These are phyloP conservation scores for Nidula niveotomentosa DNA, from an alignment of 1,284 basidiomycete genomes.

Conservation along the genomic window DNA sequence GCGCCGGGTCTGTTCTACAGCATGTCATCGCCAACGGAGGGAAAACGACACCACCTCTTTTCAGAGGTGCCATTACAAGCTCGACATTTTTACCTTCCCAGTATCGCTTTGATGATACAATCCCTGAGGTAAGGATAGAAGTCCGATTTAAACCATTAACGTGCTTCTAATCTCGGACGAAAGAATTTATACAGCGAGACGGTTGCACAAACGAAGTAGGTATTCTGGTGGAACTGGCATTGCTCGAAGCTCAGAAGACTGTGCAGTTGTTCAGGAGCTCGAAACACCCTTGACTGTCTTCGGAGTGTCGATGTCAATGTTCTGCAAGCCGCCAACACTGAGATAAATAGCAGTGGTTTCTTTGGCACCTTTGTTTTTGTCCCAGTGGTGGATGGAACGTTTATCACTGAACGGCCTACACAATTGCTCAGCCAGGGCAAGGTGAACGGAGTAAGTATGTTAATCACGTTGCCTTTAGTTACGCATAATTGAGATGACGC, in stretches of 20 bases:
- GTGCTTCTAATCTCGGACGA: neutral
- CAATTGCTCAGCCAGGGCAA: constrained; percentile 29
- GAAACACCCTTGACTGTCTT: constrained; percentile 34
- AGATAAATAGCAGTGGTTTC: constrained; percentile 32
- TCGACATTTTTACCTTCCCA: constrained; percentile 45
- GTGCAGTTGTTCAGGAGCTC: constrained; percentile 31
- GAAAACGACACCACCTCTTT: constrained; percentile 36
- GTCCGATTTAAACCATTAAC: neutral
- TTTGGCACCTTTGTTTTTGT: constrained; percentile 39
- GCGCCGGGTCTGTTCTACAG: constrained; percentile 38
- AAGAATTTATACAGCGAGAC: constrained; percentile 33
- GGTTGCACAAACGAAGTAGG: constrained; percentile 28
- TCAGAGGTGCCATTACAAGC: constrained; percentile 42
- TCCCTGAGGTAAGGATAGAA: constrained; percentile 35
- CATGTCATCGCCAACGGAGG: constrained; percentile 35
- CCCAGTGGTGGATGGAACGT: constrained; percentile 43
- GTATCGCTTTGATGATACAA: constrained; percentile 38
- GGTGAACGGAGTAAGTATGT: constrained; percentile 36
- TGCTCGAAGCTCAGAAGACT: neutral
- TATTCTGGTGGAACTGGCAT: neutral
- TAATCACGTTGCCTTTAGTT: too few species aligned
- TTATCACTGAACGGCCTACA: constrained; percentile 42
- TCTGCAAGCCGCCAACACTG: constrained; percentile 31
- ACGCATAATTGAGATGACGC: too few species aligned
- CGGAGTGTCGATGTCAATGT: constrained; percentile 21